phyloP scores from a whole-genome alignment of 768 basidiomycete genomes.

The Xerocomellus dryophilus region DNA sequence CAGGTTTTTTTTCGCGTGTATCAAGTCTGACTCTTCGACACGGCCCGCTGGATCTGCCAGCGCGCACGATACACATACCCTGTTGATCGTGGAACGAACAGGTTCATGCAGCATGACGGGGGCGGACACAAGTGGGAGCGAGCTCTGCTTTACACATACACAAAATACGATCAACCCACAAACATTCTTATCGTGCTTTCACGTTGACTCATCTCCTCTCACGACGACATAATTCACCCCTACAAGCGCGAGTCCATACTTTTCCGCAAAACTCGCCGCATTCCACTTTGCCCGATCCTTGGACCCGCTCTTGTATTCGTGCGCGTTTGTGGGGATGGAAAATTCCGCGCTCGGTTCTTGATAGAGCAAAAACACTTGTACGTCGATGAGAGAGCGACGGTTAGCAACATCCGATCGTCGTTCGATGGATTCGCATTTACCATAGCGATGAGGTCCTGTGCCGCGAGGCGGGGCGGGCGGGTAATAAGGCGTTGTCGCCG shows the following conservation, averaged over 20 bases:
- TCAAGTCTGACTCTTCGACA: too few species aligned
- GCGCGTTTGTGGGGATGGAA: slow-evolving; percentile 41
- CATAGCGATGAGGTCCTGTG: slow-evolving; percentile 56
- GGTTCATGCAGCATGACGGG: too few species aligned
- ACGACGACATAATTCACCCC: slow-evolving; percentile 58
- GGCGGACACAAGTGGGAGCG: too few species aligned
- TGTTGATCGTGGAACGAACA: too few species aligned
- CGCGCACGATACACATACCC: too few species aligned
- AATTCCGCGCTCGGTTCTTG: slow-evolving; percentile 49
- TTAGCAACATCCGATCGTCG: not conserved
- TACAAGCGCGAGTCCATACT: slow-evolving; percentile 52
- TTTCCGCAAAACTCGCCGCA: slow-evolving; percentile 48
- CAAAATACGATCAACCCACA: not conserved
- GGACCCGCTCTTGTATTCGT: slow-evolving; percentile 43
- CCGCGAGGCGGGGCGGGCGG: slow-evolving; percentile 55
- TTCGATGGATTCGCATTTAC: slow-evolving; percentile 32
- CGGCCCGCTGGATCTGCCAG: too few species aligned
- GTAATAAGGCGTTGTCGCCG: slow-evolving; percentile 53
- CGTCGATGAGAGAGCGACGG: not conserved
- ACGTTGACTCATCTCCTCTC: slow-evolving; percentile 16
- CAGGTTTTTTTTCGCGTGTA: too few species aligned
- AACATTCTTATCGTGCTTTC: too few species aligned
- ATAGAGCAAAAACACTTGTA: slow-evolving; percentile 54
- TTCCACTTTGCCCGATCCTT: slow-evolving; percentile 54
- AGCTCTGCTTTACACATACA: not conserved